A percentile compares a stretch with the other conserved stretches of the same genome.
Evolutionary conservation across 2,329 filamentous ascomycete genomes (phyloP).

Genomic region (Colletotrichum liaoningense): DNA sequence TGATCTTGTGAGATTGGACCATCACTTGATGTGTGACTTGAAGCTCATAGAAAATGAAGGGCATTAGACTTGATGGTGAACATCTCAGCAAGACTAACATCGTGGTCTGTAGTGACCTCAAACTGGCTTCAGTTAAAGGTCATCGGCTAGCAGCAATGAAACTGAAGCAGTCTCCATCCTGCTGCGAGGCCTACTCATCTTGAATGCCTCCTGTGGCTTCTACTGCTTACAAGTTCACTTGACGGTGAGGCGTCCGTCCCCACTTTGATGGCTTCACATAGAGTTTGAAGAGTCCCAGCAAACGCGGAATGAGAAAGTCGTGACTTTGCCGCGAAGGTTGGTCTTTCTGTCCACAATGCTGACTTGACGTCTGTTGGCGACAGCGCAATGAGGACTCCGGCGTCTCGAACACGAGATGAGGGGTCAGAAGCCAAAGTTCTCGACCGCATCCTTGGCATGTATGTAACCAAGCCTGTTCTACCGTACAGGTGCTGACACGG

Average conservation of each 20-base stretch:
- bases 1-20: not conserved
- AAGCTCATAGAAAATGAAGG: too few species aligned
- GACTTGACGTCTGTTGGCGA: not conserved
- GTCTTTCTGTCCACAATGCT: not conserved
- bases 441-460: constrained; percentile 21
- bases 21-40: not conserved
- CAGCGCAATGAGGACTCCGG: not conserved
- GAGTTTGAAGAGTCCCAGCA: not conserved
- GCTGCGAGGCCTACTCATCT: not conserved
- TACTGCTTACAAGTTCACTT: not conserved
- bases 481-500: not conserved
- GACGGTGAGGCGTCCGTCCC: not conserved
- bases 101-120: too few species aligned
- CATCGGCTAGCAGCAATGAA: not conserved
- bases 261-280: not conserved
- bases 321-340: not conserved
- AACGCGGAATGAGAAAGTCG: not conserved
- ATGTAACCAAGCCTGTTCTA: constrained; percentile 19
- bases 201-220: not conserved
- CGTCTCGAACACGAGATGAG: not conserved
- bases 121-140: not conserved
- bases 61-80: not conserved
- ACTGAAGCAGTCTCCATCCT: not conserved
- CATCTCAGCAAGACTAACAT: too few species aligned
- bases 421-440: not conserved